Evolutionary conservation across 2,329 filamentous ascomycete species (phyloP), one percentile per base, ranked within the genome.

Genomic region (Penicillium sp.): DNA sequence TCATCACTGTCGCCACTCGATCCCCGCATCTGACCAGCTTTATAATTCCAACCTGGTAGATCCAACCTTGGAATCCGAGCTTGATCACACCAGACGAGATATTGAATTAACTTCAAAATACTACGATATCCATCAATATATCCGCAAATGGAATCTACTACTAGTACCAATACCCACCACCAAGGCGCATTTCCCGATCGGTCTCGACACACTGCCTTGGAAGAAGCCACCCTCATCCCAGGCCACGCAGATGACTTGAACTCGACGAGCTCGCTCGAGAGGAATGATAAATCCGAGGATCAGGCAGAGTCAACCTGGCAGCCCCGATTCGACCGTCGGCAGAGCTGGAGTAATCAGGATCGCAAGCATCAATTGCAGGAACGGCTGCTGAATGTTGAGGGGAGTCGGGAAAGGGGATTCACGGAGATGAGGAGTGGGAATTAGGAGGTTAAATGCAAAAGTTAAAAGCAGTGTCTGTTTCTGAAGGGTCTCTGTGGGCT

Each of bases 341-440:
- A 71, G 51, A 75, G 70, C 54, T 75, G 71, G 71, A 73, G 64
- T 51, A 56, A 65, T 40, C 61, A 75, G 59, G 86, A 89, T 71
- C 79, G 84, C 46, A 86, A 88, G 69, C 82, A 85, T 66, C 49
- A 83, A 43, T 74, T 75, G 5, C 78, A 85, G 61, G 73, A 76
- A 31, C 75, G 64, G 55, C 50, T 71, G 52, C 55, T 70, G 29
- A 53, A 57, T 29, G 37, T 61, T 40, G 65, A 67, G 58, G 65
- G 81, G 64, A 79, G 83, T 43, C 74, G 78, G 50, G 75, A 74
- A 68, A 79, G 68, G 1, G 85, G 85, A 0, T 88, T 87, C 51
- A 84, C 85, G 0, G 78, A 86, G 56, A 50, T 14, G 16, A 29
- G 10, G 23, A 26, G 5, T 16, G 37, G 21, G 19, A n/a, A n/a